These are phyloP conservation scores for Rhizoclosmatium sp. DNA, from an alignment of 192 early-diverging fungal genomes.

Conservation along the genomic window DNA sequence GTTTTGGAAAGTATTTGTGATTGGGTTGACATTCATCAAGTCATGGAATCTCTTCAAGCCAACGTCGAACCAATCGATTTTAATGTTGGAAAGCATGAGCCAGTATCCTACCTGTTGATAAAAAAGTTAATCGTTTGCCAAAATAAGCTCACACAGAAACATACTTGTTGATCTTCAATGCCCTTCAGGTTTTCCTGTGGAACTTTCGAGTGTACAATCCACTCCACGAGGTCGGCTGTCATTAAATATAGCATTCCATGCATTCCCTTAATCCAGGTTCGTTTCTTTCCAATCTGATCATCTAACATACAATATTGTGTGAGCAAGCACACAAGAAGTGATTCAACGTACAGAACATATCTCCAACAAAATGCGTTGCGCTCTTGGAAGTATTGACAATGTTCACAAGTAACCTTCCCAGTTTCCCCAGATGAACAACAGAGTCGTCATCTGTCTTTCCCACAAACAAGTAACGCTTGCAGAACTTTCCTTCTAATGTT, in stretches of 20 bases:
- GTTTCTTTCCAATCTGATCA: neutral
- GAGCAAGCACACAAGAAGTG: too few species aligned
- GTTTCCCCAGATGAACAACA: slow-evolving; percentile 9
- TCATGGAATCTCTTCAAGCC: neutral
- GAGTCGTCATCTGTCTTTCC: slow-evolving; percentile 25
- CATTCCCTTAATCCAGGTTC: neutral
- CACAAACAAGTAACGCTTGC: slow-evolving; percentile 13
- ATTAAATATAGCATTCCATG: slow-evolving; percentile 19
- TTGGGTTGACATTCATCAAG: neutral
- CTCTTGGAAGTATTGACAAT: neutral
- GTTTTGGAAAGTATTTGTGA: neutral
- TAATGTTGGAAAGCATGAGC: neutral
- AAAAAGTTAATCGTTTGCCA: neutral
- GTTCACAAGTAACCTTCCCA: neutral
- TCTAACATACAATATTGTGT: neutral
- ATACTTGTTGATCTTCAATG: slow-evolving; percentile 15
- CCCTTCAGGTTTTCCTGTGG: neutral
- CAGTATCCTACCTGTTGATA: neutral
- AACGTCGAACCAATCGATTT: neutral
- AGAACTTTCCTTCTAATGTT: neutral
- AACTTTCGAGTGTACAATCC: neutral
- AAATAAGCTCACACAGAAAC: neutral
- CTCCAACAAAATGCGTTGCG: slow-evolving; percentile 9
- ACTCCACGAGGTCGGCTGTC: neutral
- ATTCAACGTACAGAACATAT: neutral